phyloP scores from a whole-genome alignment of 371 early-diverging fungal species.

The Mortierella sp. region DNA sequence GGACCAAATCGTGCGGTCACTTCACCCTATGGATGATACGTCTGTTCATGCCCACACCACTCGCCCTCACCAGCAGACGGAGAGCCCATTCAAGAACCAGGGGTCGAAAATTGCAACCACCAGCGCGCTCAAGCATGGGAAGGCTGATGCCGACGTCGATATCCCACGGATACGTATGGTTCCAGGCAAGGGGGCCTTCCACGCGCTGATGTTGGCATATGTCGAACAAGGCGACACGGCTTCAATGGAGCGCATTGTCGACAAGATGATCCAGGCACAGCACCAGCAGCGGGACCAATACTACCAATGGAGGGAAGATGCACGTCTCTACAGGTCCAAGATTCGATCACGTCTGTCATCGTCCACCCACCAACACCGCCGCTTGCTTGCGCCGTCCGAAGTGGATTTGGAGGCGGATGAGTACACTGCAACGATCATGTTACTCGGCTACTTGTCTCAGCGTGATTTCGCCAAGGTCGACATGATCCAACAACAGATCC shows the following conservation, averaged over 20 bases:
- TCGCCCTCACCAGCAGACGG: background rate
- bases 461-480: conserved; percentile 36
- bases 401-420: conserved; percentile 45
- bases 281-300: conserved; percentile 5
- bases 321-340: background rate
- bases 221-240: conserved; percentile 33
- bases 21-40: conserved; percentile 2
- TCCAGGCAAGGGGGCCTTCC: conserved; percentile 48
- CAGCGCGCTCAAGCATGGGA: background rate
- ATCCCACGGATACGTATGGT: background rate
- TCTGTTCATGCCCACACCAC: background rate
- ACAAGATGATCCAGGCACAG: conserved; percentile 38
- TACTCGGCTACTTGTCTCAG: conserved; percentile 36
- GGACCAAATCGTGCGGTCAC: conserved; percentile 25
- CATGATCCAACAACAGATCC: conserved; percentile 30
- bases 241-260: conserved; percentile 48
- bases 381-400: background rate
- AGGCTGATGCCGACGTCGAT: background rate
- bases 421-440: conserved; percentile 52
- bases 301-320: background rate
- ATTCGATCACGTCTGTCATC: background rate
- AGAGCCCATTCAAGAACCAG: conserved; percentile 21
- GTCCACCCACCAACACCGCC: background rate
- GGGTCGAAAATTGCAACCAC: background rate
- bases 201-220: conserved; percentile 48